Base-by-base conservation (phyloP, 768 basidiomycete species). In the Paxillus rubicundulus region DNA sequence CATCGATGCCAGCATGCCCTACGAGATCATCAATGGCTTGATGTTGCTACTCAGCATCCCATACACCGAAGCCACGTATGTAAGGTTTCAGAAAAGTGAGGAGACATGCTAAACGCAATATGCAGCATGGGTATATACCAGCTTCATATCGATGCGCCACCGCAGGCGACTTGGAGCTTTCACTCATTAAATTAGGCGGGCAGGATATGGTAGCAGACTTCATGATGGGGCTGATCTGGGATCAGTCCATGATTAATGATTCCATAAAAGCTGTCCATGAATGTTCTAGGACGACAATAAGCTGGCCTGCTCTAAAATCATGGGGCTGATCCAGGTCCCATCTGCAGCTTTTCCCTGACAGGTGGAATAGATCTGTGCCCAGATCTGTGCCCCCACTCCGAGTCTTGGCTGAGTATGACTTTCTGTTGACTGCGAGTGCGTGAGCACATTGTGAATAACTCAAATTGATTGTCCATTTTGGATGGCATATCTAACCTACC, bases 111-210 rank as follows among this genome's bases (percentile, higher is more conserved):
- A n/a, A 30, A 54, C 52, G 44, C 62, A 61, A 51, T 51, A 36
- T 45, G 51, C 45, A 64, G 50, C 18, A 51, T 46, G 55, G 47
- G 46, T 24, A 18, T 24, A 30, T 43, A 41, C 5, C n/a, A 18
- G 28, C 40, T 47, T 41, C 16, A 39, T 50, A 36, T 54, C 45
- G 44, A 58, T 57, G 50, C 66, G 66, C 66, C 65, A 66, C 66
- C 42, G 54, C 52, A 57, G 53, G 57, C 50, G 33, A 46, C 33
- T 49, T 42, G n/a, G 21, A 38, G 32, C 34, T 32, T 54, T 28
- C 14, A 30, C 45, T 24, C 37, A 30, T 30, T 13, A 21, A 42
- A 42, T 16, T 18, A 21, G 9, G 24, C 21, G 10, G 16, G 24
- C 24, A 9, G 21, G 12, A 18, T 14, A 30, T 30, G 43, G 20